Evolutionary conservation across 2,329 filamentous ascomycete species (phyloP), one percentile per base, ranked within the genome.

Genomic region (Hypoxylon sp.): DNA sequence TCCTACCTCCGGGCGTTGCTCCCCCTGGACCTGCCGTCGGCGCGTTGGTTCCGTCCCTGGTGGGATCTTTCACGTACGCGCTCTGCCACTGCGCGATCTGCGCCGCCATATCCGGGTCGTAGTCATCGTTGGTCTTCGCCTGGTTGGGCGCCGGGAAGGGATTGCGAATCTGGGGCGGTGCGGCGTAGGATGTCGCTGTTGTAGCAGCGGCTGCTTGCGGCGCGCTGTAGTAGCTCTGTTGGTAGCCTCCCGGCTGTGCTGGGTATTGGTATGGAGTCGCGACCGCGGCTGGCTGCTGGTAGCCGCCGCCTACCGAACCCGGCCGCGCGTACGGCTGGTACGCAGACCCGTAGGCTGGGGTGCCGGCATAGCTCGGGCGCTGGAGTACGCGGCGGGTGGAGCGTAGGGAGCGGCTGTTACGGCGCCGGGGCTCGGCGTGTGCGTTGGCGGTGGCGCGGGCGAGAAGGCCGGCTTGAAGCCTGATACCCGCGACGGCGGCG

Each of bases 41-140:
- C 3, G 68, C 57, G 31, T 76, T 78, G 37, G 78, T 77, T 10
- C 85, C 83, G 54, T 92, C 90, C 74, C 87, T 90, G 13, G 62
- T 73, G 54, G 85, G 74, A 29, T 78, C 76, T 61, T 75, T 86
- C 70, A 90, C 88, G 80, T 97, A 97, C 26, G 94, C 93, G 80
- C 92, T 95, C 81, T 97, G 94, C 94, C 95, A 98, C 80, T 97
- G 93, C 53, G 94, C 94, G 69, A 98, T 94, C 80, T 97, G 93
- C 31, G 93, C 94, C 64, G 96, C 94, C 84, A 93, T 91, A 73
- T 97, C 94, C 2, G 93, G 89, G 75, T 97, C 87, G 77, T 85
- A 88, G 71, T 85, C 84, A 71, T 78, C 81, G 67, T 74, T 74
- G 24, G 35, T 10, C 62, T 75, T 78, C 64, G 75, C 78, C 76